These are phyloP conservation scores for Omphalotus guepiniiformis DNA, from an alignment of 768 basidiomycete species.

Conservation along the genomic window DNA sequence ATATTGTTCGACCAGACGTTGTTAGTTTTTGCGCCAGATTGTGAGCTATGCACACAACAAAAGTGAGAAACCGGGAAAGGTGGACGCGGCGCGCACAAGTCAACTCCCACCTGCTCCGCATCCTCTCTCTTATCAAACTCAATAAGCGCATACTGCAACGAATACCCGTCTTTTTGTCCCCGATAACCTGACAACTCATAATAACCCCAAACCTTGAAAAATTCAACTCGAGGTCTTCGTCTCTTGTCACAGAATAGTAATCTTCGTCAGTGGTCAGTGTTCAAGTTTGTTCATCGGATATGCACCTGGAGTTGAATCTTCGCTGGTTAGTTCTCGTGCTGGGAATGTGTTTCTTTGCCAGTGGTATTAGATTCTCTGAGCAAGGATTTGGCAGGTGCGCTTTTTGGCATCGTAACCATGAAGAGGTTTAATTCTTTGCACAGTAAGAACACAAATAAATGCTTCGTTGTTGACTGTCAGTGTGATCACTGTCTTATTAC, in stretches of 20 bases:
- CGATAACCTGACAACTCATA: too few relatives aligned
- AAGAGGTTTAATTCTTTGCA: not conserved
- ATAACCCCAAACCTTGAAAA: too few relatives aligned
- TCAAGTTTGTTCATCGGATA: slow-evolving; percentile 31
- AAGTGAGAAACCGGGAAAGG: too few relatives aligned
- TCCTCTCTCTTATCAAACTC: too few relatives aligned
- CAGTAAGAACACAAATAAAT: slow-evolving; percentile 65
- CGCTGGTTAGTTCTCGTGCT: slow-evolving; percentile 60
- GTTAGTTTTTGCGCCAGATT: too few relatives aligned
- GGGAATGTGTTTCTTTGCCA: slow-evolving; percentile 90
- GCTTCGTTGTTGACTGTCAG: slow-evolving; percentile 73
- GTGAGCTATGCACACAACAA: too few relatives aligned
- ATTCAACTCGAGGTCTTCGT: slow-evolving; percentile 83
- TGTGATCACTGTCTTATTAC: slow-evolving; percentile 74
- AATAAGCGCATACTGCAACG: too few relatives aligned
- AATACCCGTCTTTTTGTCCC: too few relatives aligned
- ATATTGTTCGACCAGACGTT: too few relatives aligned
- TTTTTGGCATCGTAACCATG: slow-evolving; percentile 32
- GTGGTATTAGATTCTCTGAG: slow-evolving; percentile 72
- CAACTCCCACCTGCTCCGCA: too few relatives aligned
- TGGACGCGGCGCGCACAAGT: too few relatives aligned
- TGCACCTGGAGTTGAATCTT: slow-evolving; percentile 25
- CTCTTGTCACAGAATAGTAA: slow-evolving; percentile 66
- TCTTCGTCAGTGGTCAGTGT: slow-evolving; percentile 48
- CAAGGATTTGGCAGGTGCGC: slow-evolving; percentile 76